phyloP scores from a whole-genome alignment of 768 basidiomycete genomes.

The Dioszegia hungarica region DNA sequence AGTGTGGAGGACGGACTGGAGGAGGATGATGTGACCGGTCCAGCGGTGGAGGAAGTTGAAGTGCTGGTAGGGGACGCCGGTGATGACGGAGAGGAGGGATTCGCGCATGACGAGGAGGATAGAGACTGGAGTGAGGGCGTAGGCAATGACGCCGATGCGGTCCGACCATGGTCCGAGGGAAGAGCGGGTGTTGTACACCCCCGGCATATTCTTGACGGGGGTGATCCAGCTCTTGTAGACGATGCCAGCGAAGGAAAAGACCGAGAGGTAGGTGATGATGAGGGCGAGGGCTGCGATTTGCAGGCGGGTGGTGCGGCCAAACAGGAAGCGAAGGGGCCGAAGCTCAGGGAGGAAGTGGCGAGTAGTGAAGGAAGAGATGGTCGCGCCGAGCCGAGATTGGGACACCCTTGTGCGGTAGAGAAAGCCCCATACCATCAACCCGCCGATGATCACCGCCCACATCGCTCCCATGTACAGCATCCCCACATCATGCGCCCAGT shows the following conservation, averaged over 20 bases:
- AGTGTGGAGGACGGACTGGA: conserved; percentile 22
- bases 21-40: conserved; percentile 31
- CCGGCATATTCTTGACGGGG: conserved; percentile 22
- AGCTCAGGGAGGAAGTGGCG: conserved; percentile 16
- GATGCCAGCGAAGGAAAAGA: conserved; percentile 30
- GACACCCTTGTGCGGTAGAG: conserved; percentile 2
- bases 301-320: conserved; percentile 25
- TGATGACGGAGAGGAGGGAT: conserved; percentile 26
- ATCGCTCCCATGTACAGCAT: conserved; percentile 27
- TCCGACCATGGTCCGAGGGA: conserved; percentile 24
- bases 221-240: conserved; percentile 26
- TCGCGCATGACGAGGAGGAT: conserved; percentile 27
- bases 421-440: conserved; percentile 17
- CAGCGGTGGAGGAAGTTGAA: conserved; percentile 36
- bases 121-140: conserved; percentile 26
- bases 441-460: conserved; percentile 23
- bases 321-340: conserved; percentile 12
- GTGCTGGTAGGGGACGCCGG: conserved; percentile 33
- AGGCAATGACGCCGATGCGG: conserved; percentile 29
- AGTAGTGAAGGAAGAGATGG: conserved; percentile 2
- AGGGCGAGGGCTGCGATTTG: conserved; percentile 15
- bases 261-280: conserved; percentile 16
- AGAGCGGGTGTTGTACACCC: conserved; percentile 25
- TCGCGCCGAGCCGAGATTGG: background rate
- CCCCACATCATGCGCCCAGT: conserved; percentile 26